Evolutionary conservation across 495 filamentous ascomycete species (phyloP).

Genomic region (Aspergillus homomorphus): DNA sequence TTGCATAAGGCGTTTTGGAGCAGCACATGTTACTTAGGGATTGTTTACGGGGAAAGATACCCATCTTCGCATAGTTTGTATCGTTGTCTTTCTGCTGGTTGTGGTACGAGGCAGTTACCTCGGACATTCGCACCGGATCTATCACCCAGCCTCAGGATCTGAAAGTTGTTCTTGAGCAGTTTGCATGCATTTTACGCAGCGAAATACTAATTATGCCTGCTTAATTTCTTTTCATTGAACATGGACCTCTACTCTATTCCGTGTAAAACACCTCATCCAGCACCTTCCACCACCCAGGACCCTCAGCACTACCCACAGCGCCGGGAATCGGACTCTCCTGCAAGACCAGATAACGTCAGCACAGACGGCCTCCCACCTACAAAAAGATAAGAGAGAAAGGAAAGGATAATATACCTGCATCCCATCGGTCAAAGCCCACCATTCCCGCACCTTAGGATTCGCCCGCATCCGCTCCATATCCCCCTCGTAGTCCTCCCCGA

Average conservation of each 20-base stretch:
- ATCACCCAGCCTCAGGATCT: background rate
- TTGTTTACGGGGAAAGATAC: conserved; percentile 23
- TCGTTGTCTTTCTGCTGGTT: conserved; percentile 4
- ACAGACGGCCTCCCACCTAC: background rate
- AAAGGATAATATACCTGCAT: conserved; percentile 53
- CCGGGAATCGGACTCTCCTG: conserved; percentile 56
- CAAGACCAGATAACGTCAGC: background rate
- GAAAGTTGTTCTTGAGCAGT: background rate
- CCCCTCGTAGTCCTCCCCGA: conserved; percentile 62
- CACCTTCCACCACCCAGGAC: conserved; percentile 68
- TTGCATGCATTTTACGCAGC: background rate
- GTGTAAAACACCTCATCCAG: conserved; percentile 71
- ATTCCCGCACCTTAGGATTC: conserved; percentile 68
- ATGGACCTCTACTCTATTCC: conserved; percentile 28
- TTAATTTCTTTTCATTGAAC: no score
- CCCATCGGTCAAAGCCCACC: conserved; percentile 75
- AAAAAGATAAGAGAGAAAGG: background rate
- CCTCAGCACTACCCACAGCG: conserved; percentile 59
- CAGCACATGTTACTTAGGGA: conserved; percentile 12
- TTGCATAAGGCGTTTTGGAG: conserved; percentile 16
- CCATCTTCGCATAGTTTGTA: conserved; percentile 20
- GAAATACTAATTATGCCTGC: background rate
- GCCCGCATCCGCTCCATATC: conserved; percentile 71
- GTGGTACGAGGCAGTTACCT: background rate
- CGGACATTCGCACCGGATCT: background rate